Conservation (phyloP, 192 early-diverging fungal species). For the Mortierella hygrophila region DNA sequence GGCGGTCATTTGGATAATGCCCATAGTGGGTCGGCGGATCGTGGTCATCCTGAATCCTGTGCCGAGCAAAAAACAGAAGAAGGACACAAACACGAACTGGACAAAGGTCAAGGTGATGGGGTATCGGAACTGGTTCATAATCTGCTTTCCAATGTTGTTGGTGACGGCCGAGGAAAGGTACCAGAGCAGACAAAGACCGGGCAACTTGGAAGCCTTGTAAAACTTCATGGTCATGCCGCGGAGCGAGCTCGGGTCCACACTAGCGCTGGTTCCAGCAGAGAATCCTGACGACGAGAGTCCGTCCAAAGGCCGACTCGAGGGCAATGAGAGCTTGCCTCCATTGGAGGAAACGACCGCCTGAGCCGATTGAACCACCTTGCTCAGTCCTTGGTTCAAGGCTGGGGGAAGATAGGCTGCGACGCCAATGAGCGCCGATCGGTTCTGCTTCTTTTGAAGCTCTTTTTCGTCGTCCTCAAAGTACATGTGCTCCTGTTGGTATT, state of each 20-base stretch:
- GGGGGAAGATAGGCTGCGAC: slow-evolving; percentile 33
- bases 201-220: slow-evolving; percentile 67
- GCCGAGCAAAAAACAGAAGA: slow-evolving; percentile 68
- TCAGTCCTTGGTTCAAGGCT: slow-evolving; percentile 43
- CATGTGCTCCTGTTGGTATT: slow-evolving; percentile 24
- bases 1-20: slow-evolving; percentile 71
- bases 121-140: slow-evolving; percentile 81
- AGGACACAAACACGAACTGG: slow-evolving; percentile 84
- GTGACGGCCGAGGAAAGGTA: slow-evolving; percentile 87
- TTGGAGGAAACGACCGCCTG: slow-evolving; percentile 22
- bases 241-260: slow-evolving; percentile 8
- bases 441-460: slow-evolving; percentile 44
- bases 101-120: slow-evolving; percentile 88
- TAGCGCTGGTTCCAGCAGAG: background rate
- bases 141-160: slow-evolving; percentile 86
- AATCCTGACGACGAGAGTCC: slow-evolving; percentile 12
- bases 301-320: slow-evolving; percentile 26
- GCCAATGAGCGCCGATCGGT: slow-evolving; percentile 35
- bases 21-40: slow-evolving; percentile 66
- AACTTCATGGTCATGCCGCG: slow-evolving; percentile 32
- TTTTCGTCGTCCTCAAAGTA: slow-evolving; percentile 45
- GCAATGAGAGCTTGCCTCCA: slow-evolving; percentile 29
- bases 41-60: slow-evolving; percentile 55
- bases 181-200: slow-evolving; percentile 81
- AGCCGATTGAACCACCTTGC: slow-evolving; percentile 30